Conservation (phyloP, 2,329 filamentous ascomycete species). For the Daldinia sp. region DNA sequence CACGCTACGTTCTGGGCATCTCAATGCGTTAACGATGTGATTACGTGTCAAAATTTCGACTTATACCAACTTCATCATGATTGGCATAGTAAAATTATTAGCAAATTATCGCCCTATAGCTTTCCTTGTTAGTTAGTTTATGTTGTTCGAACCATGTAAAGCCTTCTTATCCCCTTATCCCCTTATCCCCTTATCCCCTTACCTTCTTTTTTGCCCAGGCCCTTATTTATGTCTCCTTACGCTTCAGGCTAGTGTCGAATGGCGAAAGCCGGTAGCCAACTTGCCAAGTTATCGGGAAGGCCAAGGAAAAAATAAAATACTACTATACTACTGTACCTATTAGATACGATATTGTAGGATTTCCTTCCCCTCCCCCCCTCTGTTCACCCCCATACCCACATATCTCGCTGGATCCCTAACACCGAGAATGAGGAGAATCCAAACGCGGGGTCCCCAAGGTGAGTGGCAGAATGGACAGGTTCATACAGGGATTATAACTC, state of each 20-base stretch:
- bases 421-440: conserved; percentile 20
- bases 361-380: background rate
- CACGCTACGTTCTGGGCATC: conserved; percentile 1
- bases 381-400: background rate
- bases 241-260: conserved; percentile 17
- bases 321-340: too few relatives aligned
- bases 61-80: background rate
- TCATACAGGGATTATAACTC: background rate
- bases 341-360: background rate
- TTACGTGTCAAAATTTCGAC: conserved; percentile 1
- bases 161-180: background rate
- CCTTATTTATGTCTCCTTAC: conserved; percentile 14
- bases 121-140: background rate
- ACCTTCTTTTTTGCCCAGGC: background rate
- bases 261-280: conserved; percentile 3
- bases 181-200: conserved; percentile 5
- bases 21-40: background rate
- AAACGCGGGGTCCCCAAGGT: conserved; percentile 36
- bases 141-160: background rate
- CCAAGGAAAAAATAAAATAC: conserved; percentile 15
- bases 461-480: background rate
- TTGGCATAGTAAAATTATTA: background rate
- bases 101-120: background rate
- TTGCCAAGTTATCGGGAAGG: conserved; percentile 9
- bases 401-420: conserved; percentile 16